phyloP scores from a whole-genome alignment of 805 yeast genomes.

The Kregervanrija delftensis region DNA sequence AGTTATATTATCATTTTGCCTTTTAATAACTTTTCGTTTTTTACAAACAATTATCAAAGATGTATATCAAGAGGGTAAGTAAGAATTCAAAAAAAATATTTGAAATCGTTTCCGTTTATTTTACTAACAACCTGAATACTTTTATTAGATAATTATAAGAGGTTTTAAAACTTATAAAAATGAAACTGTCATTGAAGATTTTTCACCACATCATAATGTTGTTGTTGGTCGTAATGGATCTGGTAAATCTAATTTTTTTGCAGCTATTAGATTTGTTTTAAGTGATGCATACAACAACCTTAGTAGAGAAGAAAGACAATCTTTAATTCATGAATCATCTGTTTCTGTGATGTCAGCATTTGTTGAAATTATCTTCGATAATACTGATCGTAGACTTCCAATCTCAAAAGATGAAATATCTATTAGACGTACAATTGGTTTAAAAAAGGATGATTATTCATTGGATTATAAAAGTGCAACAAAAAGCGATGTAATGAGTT shows the following conservation, averaged over 20 bases:
- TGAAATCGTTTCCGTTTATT: not conserved
- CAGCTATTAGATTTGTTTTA: conserved; percentile 87
- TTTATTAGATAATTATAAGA: conserved; percentile 55
- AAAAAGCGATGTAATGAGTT: conserved; percentile 70
- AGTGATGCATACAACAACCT: conserved; percentile 85
- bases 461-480: conserved; percentile 75
- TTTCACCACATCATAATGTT: conserved; percentile 81
- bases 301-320: conserved; percentile 79
- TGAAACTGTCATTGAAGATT: conserved; percentile 65
- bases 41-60: not conserved
- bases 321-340: conserved; percentile 84
- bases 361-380: conserved; percentile 86
- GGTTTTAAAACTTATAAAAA: conserved; percentile 93
- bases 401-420: conserved; percentile 60
- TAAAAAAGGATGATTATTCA: conserved; percentile 86
- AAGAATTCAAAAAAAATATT: not conserved
- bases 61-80: conserved; percentile 27
- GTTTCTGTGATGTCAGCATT: conserved; percentile 88
- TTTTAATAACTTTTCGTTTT: no score
- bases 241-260: conserved; percentile 92
- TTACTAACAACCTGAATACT: not conserved
- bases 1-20: no score
- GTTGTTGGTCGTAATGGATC: conserved; percentile 93
- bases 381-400: conserved; percentile 69
- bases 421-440: conserved; percentile 85